phyloP scores from a whole-genome alignment of 805 yeast genomes.

The Lipomyces starkeyi region DNA sequence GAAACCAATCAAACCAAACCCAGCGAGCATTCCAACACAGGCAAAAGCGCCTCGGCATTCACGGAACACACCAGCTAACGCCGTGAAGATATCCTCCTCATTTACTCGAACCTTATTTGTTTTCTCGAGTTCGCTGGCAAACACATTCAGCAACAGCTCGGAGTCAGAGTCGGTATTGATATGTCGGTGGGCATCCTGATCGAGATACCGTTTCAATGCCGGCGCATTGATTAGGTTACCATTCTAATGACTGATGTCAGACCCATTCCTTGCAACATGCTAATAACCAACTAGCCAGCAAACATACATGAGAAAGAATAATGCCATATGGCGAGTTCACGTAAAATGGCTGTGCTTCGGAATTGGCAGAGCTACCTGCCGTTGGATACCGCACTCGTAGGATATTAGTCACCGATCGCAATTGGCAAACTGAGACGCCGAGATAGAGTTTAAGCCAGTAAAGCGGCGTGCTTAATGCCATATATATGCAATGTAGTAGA shows the following conservation, averaged over 20 bases:
- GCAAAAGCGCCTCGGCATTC: constrained; percentile 96
- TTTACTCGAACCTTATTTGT: constrained; percentile 93
- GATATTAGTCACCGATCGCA: constrained; percentile 3
- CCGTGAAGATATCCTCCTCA: constrained; percentile 84
- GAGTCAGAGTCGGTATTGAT: constrained; percentile 97
- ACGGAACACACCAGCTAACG: constrained; percentile 76
- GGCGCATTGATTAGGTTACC: constrained; percentile 92
- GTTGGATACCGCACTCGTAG: constrained; percentile 82
- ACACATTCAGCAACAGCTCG: constrained; percentile 84
- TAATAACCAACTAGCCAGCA: not conserved
- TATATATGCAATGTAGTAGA: not conserved
- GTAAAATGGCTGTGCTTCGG: constrained; percentile 98
- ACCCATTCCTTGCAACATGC: not conserved
- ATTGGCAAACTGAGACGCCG: not conserved
- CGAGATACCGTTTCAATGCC: constrained; percentile 77
- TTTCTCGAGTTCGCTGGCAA: constrained; percentile 89
- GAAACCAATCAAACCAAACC: constrained; percentile 93
- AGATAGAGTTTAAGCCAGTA: not conserved
- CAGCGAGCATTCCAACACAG: constrained; percentile 88
- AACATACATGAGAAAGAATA: constrained; percentile 66
- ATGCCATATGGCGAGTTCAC: constrained; percentile 97
- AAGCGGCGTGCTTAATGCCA: not conserved
- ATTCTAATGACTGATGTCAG: constrained; percentile 44
- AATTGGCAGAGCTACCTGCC: constrained; percentile 92
- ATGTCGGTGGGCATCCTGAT: constrained; percentile 94